Percentiles rank a stretch among this genome's conserved stretches.
Evolutionary conservation across 202 grass and related monocot genomes (phyloP).

Genomic region (Schoenoplectus tabernaemontani): DNA sequence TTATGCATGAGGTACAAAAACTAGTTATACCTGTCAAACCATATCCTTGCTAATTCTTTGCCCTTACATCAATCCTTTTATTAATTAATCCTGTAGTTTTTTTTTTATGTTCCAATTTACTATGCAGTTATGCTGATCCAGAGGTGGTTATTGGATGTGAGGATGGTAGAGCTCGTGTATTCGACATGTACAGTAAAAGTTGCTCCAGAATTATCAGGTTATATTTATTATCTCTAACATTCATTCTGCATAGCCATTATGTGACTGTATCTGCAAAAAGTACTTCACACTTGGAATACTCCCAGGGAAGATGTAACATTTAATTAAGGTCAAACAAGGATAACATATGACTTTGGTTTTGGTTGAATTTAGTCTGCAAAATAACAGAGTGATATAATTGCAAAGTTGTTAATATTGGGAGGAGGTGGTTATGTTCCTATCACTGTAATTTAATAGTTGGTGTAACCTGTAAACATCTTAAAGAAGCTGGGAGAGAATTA

Average conservation of each 20-base stretch:
- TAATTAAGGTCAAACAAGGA: not conserved
- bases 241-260: not conserved
- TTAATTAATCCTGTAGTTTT: conserved; percentile 5
- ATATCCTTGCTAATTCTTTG: not conserved
- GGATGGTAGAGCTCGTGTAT: conserved; percentile 78
- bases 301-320: not conserved
- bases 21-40: not conserved
- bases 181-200: conserved; percentile 93
- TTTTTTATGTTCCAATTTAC: conserved; percentile 28
- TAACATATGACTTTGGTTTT: not conserved
- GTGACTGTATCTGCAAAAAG: too few relatives aligned
- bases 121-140: conserved; percentile 68
- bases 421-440: too few relatives aligned
- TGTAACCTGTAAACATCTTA: too few relatives aligned
- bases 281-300: not conserved
- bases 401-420: not conserved
- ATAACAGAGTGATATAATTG: not conserved
- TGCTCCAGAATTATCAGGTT: conserved; percentile 69
- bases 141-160: conserved; percentile 89
- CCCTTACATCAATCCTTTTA: not conserved
- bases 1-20: conserved; percentile 74
- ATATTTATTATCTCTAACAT: not conserved
- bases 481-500: too few relatives aligned
- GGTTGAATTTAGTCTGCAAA: not conserved
- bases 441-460: too few relatives aligned